Base-by-base conservation (phyloP, 1,284 basidiomycete genomes). In the Leccinum griseonigrum region DNA sequence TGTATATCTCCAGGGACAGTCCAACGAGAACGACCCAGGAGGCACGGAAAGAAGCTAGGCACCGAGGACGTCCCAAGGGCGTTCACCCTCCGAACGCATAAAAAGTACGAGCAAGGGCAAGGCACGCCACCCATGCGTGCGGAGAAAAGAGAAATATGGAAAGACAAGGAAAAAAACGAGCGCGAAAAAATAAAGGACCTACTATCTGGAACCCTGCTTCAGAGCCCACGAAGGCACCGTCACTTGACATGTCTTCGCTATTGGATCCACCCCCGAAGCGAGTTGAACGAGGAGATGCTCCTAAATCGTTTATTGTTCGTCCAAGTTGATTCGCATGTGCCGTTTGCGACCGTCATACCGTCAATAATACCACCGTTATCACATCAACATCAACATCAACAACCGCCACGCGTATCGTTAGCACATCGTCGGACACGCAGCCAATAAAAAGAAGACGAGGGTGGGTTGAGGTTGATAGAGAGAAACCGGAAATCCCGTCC, bases 211-310 rank as follows among this genome's bases (percentile, higher is more conserved):
- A 7, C 61, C 64, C 6, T 51, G 36, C 3, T 53, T 48, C 22
- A 72, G 16, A 10, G 51, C 59, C 34, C 63, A 56, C 51, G 29
- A 50, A 2, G 76, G 77, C 0, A 76, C 71, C 29, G 64, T 68
- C 50, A 78, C 70, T 14, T 61, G 65, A 10, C 58, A 57, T 13
- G 59, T 52, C 67, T 65, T 66, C 57, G 60, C 34, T 26, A 4
- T 60, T 2, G 80, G 75, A 58, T 78, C 71, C 51, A 82, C 74
- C 29, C 67, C 63, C 32, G 68, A 66, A 4, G 75, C 79, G 2
- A 82, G 67, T 4, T 66, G 74, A 2, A 63, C 62, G 9, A 82
- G 60, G 40, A 43, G 40, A n/a, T n/a, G 40, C 40, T 46, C 43
- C 18, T 46, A 11, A 46, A 46, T 46, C 18, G 43, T 46, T 46